These are phyloP conservation scores for Amanita inopinata DNA, from an alignment of 768 basidiomycete genomes.

Conservation along the genomic window DNA sequence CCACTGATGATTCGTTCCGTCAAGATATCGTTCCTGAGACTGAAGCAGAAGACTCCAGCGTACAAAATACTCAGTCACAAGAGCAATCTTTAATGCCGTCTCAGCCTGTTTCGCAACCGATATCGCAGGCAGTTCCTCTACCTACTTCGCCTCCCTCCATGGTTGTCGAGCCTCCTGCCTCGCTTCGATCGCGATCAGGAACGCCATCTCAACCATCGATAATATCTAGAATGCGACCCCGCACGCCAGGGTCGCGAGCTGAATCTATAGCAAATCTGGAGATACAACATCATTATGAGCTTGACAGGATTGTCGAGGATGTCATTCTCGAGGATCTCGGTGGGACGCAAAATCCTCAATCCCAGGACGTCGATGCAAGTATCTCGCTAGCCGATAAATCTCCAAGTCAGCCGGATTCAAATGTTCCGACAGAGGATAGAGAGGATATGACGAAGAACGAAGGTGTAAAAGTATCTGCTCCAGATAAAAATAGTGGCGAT, in stretches of 20 bases:
- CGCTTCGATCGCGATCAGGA: not conserved
- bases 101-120: not conserved
- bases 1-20: not conserved
- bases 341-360: not conserved
- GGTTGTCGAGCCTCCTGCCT: constrained; percentile 6
- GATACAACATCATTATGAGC: not conserved
- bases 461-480: not conserved
- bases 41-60: constrained; percentile 5
- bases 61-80: constrained; percentile 4
- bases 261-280: not conserved
- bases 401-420: no score
- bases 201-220: not conserved
- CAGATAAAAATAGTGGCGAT: no score
- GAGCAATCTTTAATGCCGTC: not conserved
- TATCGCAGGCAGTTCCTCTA: not conserved
- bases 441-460: not conserved
- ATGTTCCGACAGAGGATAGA: no score
- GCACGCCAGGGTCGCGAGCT: not conserved
- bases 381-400: not conserved
- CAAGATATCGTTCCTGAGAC: constrained; percentile 7
- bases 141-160: constrained; percentile 3
- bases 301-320: not conserved
- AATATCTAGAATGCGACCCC: constrained; percentile 1
- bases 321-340: no score
- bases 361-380: constrained; percentile 1